Evolutionary conservation across 2,329 filamentous ascomycete genomes (phyloP).

Genomic region (Paradendryphiella salina): DNA sequence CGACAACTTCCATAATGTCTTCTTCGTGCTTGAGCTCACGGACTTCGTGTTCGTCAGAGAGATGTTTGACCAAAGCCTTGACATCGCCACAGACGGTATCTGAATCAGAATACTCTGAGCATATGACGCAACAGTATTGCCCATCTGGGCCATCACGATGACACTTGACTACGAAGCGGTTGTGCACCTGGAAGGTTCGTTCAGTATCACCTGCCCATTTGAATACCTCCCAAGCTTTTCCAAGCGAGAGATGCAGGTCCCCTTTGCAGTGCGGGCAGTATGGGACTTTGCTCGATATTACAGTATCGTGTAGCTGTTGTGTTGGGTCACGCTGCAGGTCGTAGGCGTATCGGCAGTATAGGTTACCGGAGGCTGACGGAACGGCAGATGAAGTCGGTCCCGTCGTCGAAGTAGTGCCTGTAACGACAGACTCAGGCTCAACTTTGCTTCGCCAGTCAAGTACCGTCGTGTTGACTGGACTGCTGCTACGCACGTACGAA

Average conservation of each 20-base stretch:
- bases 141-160: constrained; percentile 39
- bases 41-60: constrained; percentile 40
- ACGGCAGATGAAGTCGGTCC: constrained; percentile 28
- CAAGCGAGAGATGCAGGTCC: constrained; percentile 37
- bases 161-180: constrained; percentile 46
- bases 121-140: constrained; percentile 43
- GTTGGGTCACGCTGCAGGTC: constrained; percentile 37
- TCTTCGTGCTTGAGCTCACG: constrained; percentile 39
- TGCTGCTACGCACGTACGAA: constrained; percentile 17
- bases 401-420: constrained; percentile 32
- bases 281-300: constrained; percentile 30
- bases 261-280: constrained; percentile 41
- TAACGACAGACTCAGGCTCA: constrained; percentile 22
- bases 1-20: constrained; percentile 39
- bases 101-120: constrained; percentile 26
- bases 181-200: constrained; percentile 40
- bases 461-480: constrained; percentile 34
- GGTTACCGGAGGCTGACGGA: constrained; percentile 19
- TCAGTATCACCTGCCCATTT: constrained; percentile 38
- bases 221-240: constrained; percentile 43
- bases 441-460: constrained; percentile 23
- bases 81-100: constrained; percentile 46
- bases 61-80: constrained; percentile 42
- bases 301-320: constrained; percentile 32
- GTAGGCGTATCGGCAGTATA: constrained; percentile 40